A percentile compares a stretch with the other conserved stretches of the same genome.
Evolutionary conservation across 805 yeast genomes (phyloP).

Genomic region (Cyberlindnera euphorbiae): DNA sequence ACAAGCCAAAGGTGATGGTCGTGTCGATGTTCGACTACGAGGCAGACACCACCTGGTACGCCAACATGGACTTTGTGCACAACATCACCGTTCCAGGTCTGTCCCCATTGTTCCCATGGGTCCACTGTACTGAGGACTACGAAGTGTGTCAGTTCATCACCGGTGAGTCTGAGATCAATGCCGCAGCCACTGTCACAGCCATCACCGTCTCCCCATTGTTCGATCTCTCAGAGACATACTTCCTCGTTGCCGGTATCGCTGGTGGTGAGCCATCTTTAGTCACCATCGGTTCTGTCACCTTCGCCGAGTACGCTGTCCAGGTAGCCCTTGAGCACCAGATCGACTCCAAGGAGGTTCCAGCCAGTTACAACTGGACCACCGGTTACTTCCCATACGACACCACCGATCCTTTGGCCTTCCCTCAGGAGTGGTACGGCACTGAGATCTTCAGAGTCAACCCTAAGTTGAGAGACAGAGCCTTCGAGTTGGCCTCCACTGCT

Average conservation of each 20-base stretch:
- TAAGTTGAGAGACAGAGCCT: constrained; percentile 10
- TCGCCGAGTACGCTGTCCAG: constrained; percentile 15
- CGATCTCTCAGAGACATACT: constrained; percentile 12
- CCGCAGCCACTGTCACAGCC: constrained; percentile 14
- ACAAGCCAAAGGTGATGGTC: constrained; percentile 13
- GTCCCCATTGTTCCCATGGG: constrained; percentile 15
- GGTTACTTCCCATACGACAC: constrained; percentile 18
- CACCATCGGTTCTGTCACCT: constrained; percentile 14
- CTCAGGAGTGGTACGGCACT: constrained; percentile 15
- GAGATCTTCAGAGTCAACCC: constrained; percentile 15
- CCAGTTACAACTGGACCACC: constrained; percentile 14
- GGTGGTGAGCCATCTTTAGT: constrained; percentile 15
- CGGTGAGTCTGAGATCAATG: constrained; percentile 15
- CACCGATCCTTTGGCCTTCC: constrained; percentile 11
- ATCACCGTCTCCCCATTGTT: constrained; percentile 9
- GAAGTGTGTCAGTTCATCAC: constrained; percentile 15
- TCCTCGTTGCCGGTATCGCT: constrained; percentile 15
- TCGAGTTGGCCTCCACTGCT: constrained; percentile 9
- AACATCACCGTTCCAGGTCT: constrained; percentile 16
- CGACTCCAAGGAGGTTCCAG: constrained; percentile 11
- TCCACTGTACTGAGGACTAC: constrained; percentile 13
- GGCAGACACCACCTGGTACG: constrained; percentile 13
- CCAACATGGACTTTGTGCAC: constrained; percentile 10
- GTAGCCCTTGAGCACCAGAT: constrained; percentile 14
- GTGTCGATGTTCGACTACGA: constrained; percentile 12